Base-by-base conservation (phyloP, 2,329 filamentous ascomycete genomes). In the Ceratocystiopsis brevicomis region DNA sequence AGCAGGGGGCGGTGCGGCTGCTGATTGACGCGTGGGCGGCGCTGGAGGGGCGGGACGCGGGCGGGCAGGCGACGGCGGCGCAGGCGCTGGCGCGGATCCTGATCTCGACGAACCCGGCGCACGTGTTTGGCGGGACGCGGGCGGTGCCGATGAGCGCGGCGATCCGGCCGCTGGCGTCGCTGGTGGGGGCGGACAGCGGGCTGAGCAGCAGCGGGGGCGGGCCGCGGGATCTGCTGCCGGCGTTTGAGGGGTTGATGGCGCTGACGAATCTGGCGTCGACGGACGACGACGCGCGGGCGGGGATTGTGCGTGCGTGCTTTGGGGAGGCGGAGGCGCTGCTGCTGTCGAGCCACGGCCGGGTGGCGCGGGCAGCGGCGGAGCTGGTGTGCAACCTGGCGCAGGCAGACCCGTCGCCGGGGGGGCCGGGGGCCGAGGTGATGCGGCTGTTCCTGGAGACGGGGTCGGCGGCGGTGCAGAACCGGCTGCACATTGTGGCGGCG, bases 221-320 rank as follows among this genome's bases (percentile, higher is more conserved):
- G 32, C 37, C 40, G 18, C 40, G 79, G 42, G 82, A 94, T 57
- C 72, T 96, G 14, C 70, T 98, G 0, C 86, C 90, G 0, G 78
- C 81, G 0, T 98, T 96, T 52, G 90, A 98, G 60, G 71, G 81
- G 1, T 70, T 98, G 10, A 80, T 96, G 58, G 88, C 90, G 0
- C 71, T 98, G 34, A 96, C 90, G 0, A 98, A 98, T 53, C 72
- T 98, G 9, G 90, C 88, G 0, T 92, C 84, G 0, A 73, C 78
- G 13, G 79, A 87, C 43, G 71, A 79, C 33, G 71, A 76, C 6
- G 69, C 73, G 6, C 71, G 78, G 38, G 66, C 71, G 34, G 66
- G 70, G 15, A 87, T 94, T 41, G 75, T 94, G 34, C 75, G 81
- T 11, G 65, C 71, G 4, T 75, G 79, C 1, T 93, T 84, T 73